These are phyloP conservation scores for Zarea fungicola DNA, from an alignment of 2,329 filamentous ascomycete genomes.

Conservation along the genomic window DNA sequence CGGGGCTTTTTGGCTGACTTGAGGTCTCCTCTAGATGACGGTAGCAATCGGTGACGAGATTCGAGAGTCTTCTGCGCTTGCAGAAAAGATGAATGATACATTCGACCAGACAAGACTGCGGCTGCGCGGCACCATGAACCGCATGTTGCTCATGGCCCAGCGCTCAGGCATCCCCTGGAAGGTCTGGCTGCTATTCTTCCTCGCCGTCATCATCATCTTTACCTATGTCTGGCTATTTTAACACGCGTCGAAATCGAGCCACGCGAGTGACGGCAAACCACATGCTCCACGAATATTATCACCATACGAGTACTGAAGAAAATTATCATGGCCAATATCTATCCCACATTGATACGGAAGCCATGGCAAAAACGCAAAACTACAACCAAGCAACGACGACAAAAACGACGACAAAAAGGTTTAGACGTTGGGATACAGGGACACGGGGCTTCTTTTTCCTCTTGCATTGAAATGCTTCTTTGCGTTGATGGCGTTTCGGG, in stretches of 20 bases:
- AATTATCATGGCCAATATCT: too few species aligned
- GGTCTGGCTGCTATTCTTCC: conserved; percentile 87
- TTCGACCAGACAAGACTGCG: conserved; percentile 82
- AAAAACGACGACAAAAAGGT: neutral
- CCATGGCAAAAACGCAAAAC: neutral
- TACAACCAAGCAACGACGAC: neutral
- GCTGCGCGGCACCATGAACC: conserved; percentile 88
- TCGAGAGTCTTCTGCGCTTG: conserved; percentile 77
- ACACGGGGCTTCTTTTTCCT: neutral
- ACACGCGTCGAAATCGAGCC: conserved; percentile 18
- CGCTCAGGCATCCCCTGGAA: conserved; percentile 93
- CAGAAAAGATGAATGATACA: conserved; percentile 91
- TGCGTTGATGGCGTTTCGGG: neutral
- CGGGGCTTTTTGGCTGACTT: too few species aligned
- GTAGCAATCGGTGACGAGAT: conserved; percentile 94
- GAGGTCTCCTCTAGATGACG: too few species aligned
- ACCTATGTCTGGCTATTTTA: conserved; percentile 88
- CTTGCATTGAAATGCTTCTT: conserved; percentile 2
- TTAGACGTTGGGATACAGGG: neutral
- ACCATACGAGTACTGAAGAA: too few species aligned
- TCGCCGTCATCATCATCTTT: conserved; percentile 76
- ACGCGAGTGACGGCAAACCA: too few species aligned
- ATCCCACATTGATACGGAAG: neutral
- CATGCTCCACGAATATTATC: too few species aligned
- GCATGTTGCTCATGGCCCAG: conserved; percentile 95